phyloP scores from a whole-genome alignment of 2,329 filamentous ascomycete species.

The Cladosporium colombiae region DNA sequence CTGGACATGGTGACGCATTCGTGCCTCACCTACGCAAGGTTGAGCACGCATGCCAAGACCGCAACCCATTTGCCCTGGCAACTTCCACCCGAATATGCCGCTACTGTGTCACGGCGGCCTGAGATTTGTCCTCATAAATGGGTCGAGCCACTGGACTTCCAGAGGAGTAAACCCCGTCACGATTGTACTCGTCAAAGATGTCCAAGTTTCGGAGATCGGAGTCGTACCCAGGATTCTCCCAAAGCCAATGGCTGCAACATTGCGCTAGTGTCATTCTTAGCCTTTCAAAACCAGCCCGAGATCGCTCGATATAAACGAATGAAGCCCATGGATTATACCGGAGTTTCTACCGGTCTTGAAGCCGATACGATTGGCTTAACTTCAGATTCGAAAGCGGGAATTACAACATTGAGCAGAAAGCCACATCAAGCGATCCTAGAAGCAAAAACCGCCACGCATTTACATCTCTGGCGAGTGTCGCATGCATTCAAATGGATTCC shows the following conservation, averaged over 20 bases:
- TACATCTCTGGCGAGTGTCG: neutral
- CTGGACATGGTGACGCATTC: neutral
- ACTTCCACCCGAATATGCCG: neutral
- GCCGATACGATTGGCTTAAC: neutral
- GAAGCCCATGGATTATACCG: neutral
- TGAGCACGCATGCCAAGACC: slow-evolving; percentile 5
- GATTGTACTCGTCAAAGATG: slow-evolving; percentile 7
- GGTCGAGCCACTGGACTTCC: neutral
- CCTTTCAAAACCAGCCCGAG: neutral
- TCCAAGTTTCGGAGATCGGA: slow-evolving; percentile 5
- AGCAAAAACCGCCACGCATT: neutral
- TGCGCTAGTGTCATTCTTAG: slow-evolving; percentile 6
- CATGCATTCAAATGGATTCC: neutral
- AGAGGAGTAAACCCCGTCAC: slow-evolving; percentile 13
- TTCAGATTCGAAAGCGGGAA: neutral
- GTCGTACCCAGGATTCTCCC: neutral
- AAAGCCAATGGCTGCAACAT: neutral
- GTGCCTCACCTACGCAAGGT: neutral
- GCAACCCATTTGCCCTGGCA: neutral
- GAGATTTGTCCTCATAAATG: neutral
- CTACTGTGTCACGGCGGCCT: neutral
- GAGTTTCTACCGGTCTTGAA: slow-evolving; percentile 3
- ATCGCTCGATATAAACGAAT: neutral
- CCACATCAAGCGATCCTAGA: neutral
- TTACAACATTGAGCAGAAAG: neutral